These are phyloP conservation scores for Closterium sp. DNA, from an alignment of 139 green algal genomes.

Conservation along the genomic window DNA sequence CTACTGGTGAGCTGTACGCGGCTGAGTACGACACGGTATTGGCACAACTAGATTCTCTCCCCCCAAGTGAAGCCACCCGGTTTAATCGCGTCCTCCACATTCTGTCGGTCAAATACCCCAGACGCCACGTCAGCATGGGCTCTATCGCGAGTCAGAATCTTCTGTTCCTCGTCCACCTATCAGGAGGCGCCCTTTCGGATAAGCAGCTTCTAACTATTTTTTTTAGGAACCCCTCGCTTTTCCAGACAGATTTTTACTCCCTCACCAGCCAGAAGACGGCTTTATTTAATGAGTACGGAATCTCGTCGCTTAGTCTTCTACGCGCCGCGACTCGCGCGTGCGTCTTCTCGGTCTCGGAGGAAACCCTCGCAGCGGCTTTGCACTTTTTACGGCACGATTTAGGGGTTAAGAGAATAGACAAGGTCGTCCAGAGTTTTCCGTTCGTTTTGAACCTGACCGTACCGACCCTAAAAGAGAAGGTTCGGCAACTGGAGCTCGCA, in stretches of 20 bases:
- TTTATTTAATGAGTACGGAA: background rate
- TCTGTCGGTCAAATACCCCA: background rate
- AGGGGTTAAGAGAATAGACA: background rate
- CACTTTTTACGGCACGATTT: background rate
- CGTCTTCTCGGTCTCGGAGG: background rate
- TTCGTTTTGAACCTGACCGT: background rate
- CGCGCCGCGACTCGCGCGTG: background rate
- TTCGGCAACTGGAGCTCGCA: background rate
- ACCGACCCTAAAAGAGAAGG: background rate
- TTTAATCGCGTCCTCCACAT: background rate
- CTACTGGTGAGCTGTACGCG: background rate
- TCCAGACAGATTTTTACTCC: background rate
- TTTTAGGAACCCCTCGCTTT: background rate
- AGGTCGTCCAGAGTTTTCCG: background rate
- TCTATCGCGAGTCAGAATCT: background rate
- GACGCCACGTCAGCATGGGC: background rate
- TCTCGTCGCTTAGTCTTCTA: background rate
- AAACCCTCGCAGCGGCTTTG: background rate
- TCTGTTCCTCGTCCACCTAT: background rate
- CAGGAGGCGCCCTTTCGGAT: background rate
- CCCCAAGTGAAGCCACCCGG: background rate
- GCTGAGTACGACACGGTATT: background rate
- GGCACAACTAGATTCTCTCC: background rate
- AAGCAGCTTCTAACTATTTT: background rate
- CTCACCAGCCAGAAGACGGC: background rate